Base-by-base conservation (phyloP, 306 rosid species). In the Ammopiptanthus mongolicus region DNA sequence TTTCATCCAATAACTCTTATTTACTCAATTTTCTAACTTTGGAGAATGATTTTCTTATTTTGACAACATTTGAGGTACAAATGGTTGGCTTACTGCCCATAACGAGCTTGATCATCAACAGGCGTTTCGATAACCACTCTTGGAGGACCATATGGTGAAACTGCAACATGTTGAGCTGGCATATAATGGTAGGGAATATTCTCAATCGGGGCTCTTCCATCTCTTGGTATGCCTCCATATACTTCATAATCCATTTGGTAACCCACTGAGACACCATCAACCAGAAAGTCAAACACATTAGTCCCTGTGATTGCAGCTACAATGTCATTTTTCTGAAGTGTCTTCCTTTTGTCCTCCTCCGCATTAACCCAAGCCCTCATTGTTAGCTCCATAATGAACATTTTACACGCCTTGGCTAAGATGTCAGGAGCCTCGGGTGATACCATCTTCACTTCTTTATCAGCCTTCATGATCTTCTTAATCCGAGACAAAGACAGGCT, bases 381-480 rank as follows among this genome's bases (percentile, higher is more conserved):
- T 17, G 91, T 84, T 6, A 90, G 70, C 86, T 90, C 95, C 53
- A 82, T 82, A 44, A 87, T 87, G 77, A 90, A 90, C 88, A 90
- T 82, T 74, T 90, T 91, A 51, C 86, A 87, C 5, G 91, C 95
- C 88, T 89, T 79, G 12, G 92, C 86, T 22, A 87, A 80, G 50
- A 90, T 37, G 17, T 82, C 85, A 0, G 90, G 92, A 9, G 90
- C 85, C 63, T 86, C 96, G 0, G 86, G 90, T 5, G 96, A 78
- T 70, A 90, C 74, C 89, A 82, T 84, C 75, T 71, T 78, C 58
- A 87, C 96, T 70, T 80, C 87, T 55, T 82, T 86, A 41, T 86
- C 86, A 2, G 84, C 84, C 60, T 90, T 90, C 96, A 90, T 90
- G 50, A 90, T 80, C 81, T 84, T 87, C 86, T 84, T 90, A 55